A percentile compares a stretch with the other conserved stretches of the same genome.
Evolutionary conservation across 768 basidiomycete genomes (phyloP).

Genomic region (Hygrocybe punicea): DNA sequence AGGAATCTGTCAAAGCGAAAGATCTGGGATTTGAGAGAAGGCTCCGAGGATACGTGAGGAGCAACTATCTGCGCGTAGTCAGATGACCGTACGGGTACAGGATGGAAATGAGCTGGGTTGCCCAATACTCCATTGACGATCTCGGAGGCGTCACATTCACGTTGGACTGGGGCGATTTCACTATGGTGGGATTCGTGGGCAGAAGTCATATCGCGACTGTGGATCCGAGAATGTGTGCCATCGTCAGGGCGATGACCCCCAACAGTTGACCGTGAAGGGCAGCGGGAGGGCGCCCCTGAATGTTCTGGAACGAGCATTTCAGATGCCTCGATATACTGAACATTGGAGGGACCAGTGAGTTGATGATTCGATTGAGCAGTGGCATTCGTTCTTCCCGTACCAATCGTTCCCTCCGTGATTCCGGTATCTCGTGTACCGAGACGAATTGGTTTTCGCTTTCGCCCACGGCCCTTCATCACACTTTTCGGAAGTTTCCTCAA

Average conservation of each 20-base stretch:
- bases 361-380: constrained; percentile 17
- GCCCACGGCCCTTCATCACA: too few relatives aligned
- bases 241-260: not conserved
- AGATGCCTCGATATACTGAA: constrained; percentile 32
- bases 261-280: not conserved
- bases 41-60: constrained; percentile 19
- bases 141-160: not conserved
- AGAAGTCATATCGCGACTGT: too few relatives aligned
- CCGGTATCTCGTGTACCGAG: too few relatives aligned
- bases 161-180: not conserved
- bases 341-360: constrained; percentile 32
- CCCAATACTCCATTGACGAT: not conserved
- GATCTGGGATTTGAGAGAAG: constrained; percentile 29
- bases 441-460: too few relatives aligned
- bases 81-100: constrained; percentile 22
- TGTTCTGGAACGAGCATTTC: constrained; percentile 28
- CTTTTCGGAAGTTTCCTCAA: too few relatives aligned
- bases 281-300: not conserved
- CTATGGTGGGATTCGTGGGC: not conserved
- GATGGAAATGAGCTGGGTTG: constrained; percentile 28
- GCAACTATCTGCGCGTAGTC: constrained; percentile 38
- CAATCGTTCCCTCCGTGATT: too few relatives aligned
- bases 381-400: constrained; percentile 28
- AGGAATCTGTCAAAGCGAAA: constrained; percentile 31
- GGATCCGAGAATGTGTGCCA: not conserved